Evolutionary conservation across 495 filamentous ascomycete genomes (phyloP), one percentile per base, ranked within the genome.

Genomic region (Daldinia grandis): DNA sequence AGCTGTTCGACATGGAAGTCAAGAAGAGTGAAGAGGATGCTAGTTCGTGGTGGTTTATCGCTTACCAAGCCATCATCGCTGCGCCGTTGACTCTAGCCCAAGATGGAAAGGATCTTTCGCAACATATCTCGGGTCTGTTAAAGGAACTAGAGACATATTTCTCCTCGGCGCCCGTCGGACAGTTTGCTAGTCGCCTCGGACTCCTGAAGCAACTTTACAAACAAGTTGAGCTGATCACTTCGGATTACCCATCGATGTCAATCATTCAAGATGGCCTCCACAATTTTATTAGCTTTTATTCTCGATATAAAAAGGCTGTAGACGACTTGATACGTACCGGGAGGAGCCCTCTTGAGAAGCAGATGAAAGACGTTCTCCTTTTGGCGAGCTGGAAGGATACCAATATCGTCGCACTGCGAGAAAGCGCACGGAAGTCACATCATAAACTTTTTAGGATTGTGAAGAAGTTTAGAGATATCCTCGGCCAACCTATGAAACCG

Each of bases 311-410:
- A 74, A 78, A 85, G 44, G 78, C 86, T 14, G 87, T 93, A 4
- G 76, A 81, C 25, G 89, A 93, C 66, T 69, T 81, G 3, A 82
- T 98, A 55, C 80, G 74, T 24, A 84, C 89, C 44, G 90, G 89
- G 25, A 84, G 93, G 59, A 79, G 80, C 1, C 81, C 84, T 4
- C 82, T 97, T 8, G 94, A 97, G 76, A 96, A 93, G 76, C 86
- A 92, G 51, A 91, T 98, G 84, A 92, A 91, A 70, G 91, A 97
- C 67, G 89, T 97, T 30, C 84, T 98, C 21, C 85, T 94, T 31
- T 79, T 98, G 62, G 92, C 93, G 1, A 97, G 92, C 75, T 98
- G 96, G 96, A 95, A 96, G 74, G 96, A 98, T 71, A 97, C 91
- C 24, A 98, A 97, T 68, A 95, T 99, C 57, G 88, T 91, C 59